Base-by-base conservation (phyloP, 2,329 filamentous ascomycete genomes). In the Sarocladium oryzae region DNA sequence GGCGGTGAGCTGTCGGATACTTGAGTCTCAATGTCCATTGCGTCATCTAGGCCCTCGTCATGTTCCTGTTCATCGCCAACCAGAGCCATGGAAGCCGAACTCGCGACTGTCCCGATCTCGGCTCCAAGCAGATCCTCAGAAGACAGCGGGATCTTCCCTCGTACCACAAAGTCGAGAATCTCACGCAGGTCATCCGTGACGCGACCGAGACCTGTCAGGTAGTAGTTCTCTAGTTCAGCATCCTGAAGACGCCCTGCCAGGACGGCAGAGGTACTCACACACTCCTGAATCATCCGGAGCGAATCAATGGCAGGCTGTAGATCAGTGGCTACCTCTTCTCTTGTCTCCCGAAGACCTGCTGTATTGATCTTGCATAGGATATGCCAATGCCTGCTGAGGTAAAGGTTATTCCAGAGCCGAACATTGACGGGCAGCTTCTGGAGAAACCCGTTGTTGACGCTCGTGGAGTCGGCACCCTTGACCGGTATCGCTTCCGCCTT, bases 301-400 rank as follows among this genome's bases (percentile, higher is more conserved):
- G 20, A 4, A 8, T 2, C 28, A 15, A 21, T 18, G 28, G 43
- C 26, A 16, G 20, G 9, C 24, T 33, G 9, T 3, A 48, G 10
- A 4, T 23, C 4, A n/a, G 28, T 16, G 5, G 24, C 28, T 4
- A 20, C 16, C 9, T 20, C 43, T 21, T 32, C 26, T 11, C 4
- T 20, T 20, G 21, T 13, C 21, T 3, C n/a, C 13, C 18, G 4
- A 4, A 23, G 18, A 4, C 13, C 3, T 9, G 6, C 8, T 20
- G 13, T 20, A 20, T 26, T 33, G 15, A 49, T 26, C 11, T 15
- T 9, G 13, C 18, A 4, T 13, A 35, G 20, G 24, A 32, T 15
- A n/a, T 48, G 43, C 28, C 28, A 33, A 4, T 48, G 43, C 21
- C 26, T 20, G 43, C 43, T 48, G 43, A 48, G 43, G 33, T 48